These are phyloP conservation scores for Termitomyces sp. DNA, from an alignment of 768 basidiomycete genomes.

Conservation along the genomic window DNA sequence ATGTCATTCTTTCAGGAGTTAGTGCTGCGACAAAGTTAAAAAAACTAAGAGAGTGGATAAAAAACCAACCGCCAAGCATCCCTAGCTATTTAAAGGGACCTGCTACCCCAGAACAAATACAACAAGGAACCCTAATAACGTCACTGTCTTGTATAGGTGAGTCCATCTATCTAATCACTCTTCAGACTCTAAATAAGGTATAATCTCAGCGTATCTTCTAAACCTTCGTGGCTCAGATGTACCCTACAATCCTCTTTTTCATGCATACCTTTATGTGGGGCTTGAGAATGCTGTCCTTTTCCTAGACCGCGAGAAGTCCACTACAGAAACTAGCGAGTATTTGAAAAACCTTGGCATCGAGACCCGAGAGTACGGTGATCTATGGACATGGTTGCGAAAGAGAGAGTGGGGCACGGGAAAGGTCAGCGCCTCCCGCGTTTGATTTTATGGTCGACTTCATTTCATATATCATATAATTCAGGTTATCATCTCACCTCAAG, in stretches of 20 bases:
- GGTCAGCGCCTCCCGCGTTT: slow-evolving; percentile 24
- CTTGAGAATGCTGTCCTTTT: slow-evolving; percentile 63
- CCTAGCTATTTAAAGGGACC: slow-evolving; percentile 58
- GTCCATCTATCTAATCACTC: slow-evolving; percentile 9
- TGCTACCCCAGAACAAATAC: slow-evolving; percentile 55
- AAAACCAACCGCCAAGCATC: slow-evolving; percentile 47
- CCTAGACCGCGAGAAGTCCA: slow-evolving; percentile 63
- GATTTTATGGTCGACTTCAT: background rate
- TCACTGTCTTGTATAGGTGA: slow-evolving; percentile 68
- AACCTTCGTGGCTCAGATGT: slow-evolving; percentile 90
- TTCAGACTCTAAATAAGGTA: background rate
- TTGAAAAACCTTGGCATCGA: slow-evolving; percentile 51
- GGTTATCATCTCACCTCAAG: slow-evolving; percentile 67
- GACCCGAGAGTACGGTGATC: slow-evolving; percentile 62
- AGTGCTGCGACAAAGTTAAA: slow-evolving; percentile 67
- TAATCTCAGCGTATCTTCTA: slow-evolving; percentile 64
- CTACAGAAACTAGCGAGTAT: slow-evolving; percentile 51
- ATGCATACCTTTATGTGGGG: slow-evolving; percentile 76
- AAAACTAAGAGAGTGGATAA: slow-evolving; percentile 67
- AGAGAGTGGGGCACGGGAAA: slow-evolving; percentile 80
- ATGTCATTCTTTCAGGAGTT: slow-evolving; percentile 31
- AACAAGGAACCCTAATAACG: slow-evolving; percentile 62
- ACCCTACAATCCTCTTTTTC: slow-evolving; percentile 89
- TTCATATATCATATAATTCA: slow-evolving; percentile 16
- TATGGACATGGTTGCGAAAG: slow-evolving; percentile 74